These are phyloP conservation scores for Brassica hybrid DNA, from an alignment of 441 rosid genomes.

Conservation along the genomic window DNA sequence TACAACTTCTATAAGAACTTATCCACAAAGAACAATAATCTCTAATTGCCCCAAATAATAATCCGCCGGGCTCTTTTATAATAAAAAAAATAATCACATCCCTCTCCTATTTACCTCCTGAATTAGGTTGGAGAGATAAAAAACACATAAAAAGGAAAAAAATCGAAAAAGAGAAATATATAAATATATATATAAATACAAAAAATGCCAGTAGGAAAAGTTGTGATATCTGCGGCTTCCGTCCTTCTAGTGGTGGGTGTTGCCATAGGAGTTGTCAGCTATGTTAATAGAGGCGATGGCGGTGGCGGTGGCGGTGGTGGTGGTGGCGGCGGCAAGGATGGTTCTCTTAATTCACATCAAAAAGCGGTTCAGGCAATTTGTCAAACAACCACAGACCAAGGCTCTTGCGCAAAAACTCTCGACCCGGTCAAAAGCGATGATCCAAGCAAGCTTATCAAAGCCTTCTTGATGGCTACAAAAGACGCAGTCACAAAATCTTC, in stretches of 20 bases:
- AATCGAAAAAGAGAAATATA: neutral
- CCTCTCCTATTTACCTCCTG: neutral
- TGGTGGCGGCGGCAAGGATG: neutral
- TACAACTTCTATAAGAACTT: neutral
- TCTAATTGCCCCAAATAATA: neutral
- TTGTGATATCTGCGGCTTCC: neutral
- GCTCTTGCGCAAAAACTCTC: neutral
- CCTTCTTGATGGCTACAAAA: neutral
- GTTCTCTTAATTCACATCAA: neutral
- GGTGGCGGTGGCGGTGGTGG: neutral
- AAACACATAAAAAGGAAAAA: neutral
- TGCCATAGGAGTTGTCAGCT: neutral
- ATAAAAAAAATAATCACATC: neutral
- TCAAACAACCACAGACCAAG: slow-evolving; percentile 1
- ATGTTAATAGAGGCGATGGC: neutral
- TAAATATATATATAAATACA: neutral
- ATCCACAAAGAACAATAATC: neutral
- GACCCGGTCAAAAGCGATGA: neutral
- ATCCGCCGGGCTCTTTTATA: neutral
- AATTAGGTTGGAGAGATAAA: neutral
- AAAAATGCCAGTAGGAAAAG: neutral
- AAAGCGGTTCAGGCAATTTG: neutral
- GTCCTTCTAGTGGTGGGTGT: neutral
- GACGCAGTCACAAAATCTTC: neutral
- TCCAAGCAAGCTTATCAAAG: neutral